Evolutionary conservation across 768 basidiomycete genomes (phyloP), one percentile per base, ranked within the genome.

Genomic region (Xerocomellus chrysenteron): DNA sequence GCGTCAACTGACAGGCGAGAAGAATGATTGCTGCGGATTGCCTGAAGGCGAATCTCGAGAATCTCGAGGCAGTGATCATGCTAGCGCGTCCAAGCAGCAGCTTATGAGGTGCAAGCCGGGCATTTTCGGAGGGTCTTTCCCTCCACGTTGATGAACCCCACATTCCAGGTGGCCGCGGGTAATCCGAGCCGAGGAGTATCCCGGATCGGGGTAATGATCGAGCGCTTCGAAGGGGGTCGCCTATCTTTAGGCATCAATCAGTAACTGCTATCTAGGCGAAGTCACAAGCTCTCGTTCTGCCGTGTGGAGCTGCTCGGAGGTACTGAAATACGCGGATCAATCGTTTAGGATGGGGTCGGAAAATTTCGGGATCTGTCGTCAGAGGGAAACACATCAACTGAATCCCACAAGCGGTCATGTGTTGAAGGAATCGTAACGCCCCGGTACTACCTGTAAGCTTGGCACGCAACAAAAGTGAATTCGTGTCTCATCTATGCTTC

Each of bases 1-100:
- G 11, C 10, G 49, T 65, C 64, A 66, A 50, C 61, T 65, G 64
- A 63, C 50, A 19, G 26, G 26, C 26, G 26, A 30, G 28, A 9
- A 8, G 28, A 9, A 8, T 30, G 6, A 30, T 30, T 30, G 28
- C 28, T 1, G 28, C 28, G 28, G 28, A 30, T 30, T 30, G 28
- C 28, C 28, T 30, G 54, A 28, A 40, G 46, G 42, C 19, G 30
- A 26, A 16, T 48, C 24, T 26, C 26, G 26, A 5, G 30, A 26
- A 16, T 48, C 24, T 26, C 26, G 26, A 5, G 5, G 26, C 26
- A 26, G 26, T 26, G 26, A 21, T 26, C 26, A 26, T 26, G 26
- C 3, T 5, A 26, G 26, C 26, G 26, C 21, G 21, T 21, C 21
- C 21, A 21, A 21, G 21, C 21, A 21, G 21, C 21, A 21, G 2